These are phyloP conservation scores for Thalassiosira profunda DNA, from an alignment of 108 stramenopile genomes.

Conservation along the genomic window DNA sequence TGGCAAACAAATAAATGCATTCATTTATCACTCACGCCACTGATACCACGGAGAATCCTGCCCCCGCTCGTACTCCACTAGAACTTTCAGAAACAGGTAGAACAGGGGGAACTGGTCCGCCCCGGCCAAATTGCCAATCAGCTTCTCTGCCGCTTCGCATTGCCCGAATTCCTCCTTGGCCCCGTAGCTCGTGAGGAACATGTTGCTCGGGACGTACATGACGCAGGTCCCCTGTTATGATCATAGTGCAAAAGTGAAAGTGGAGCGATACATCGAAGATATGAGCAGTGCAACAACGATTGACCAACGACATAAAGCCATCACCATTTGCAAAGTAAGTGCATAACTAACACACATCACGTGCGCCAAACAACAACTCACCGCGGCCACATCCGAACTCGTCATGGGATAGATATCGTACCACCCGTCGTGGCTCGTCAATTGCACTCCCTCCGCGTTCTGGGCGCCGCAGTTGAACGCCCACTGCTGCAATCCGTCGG, in stretches of 20 bases:
- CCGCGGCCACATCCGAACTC: constrained; percentile 40
- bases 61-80: constrained; percentile 38
- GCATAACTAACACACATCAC: too few relatives aligned
- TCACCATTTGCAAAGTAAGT: too few relatives aligned
- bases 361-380: too few relatives aligned
- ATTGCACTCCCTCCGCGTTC: background rate
- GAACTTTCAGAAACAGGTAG: constrained; percentile 21
- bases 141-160: background rate
- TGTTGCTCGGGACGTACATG: background rate
- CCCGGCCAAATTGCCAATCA: background rate
- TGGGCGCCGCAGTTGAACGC: background rate
- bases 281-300: too few relatives aligned
- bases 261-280: too few relatives aligned
- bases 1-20: too few relatives aligned
- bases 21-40: too few relatives aligned
- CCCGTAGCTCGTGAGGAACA: background rate
- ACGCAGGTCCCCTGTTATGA: too few relatives aligned
- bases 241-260: too few relatives aligned
- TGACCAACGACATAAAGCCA: too few relatives aligned
- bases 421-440: constrained; percentile 1
- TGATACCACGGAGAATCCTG: constrained; percentile 36
- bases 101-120: constrained; percentile 1
- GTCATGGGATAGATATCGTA: constrained; percentile 48
- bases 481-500: background rate
- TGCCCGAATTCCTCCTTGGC: constrained; percentile 1